Conservation (phyloP, 176 grass and related monocot species). For the Puccinellia tenuiflora region DNA sequence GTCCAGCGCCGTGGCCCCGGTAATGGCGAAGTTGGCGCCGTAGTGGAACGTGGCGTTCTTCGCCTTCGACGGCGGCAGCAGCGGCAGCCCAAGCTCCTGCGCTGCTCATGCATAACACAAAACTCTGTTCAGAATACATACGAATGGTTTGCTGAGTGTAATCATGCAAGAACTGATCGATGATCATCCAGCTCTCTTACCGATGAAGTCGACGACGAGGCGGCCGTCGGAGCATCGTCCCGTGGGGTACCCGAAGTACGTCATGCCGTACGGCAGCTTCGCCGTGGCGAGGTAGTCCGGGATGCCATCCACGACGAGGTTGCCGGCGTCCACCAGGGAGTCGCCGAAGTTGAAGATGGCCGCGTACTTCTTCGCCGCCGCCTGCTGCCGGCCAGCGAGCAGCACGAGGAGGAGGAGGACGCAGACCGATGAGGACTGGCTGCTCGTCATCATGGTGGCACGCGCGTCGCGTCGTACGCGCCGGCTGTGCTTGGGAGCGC, state of each 20-base stretch:
- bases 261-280: slow-evolving; percentile 65
- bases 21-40: slow-evolving; percentile 89
- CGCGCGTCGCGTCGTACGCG: not conserved
- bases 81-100: slow-evolving; percentile 67
- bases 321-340: slow-evolving; percentile 72
- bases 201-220: slow-evolving; percentile 75
- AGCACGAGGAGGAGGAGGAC: slow-evolving; percentile 15
- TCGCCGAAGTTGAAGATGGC: slow-evolving; percentile 92
- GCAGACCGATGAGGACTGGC: not conserved
- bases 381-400: not conserved
- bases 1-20: slow-evolving; percentile 73
- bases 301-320: slow-evolving; percentile 69
- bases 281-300: slow-evolving; percentile 70
- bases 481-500: not conserved
- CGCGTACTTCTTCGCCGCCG: slow-evolving; percentile 44
- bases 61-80: slow-evolving; percentile 81
- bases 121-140: not conserved
- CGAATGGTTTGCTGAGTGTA: not conserved
- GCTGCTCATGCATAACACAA: slow-evolving; percentile 27
- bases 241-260: slow-evolving; percentile 71
- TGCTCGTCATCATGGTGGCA: slow-evolving; percentile 24
- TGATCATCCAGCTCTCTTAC: slow-evolving; percentile 17
- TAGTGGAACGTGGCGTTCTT: slow-evolving; percentile 60
- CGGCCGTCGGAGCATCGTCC: slow-evolving; percentile 85
- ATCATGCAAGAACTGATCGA: not conserved